phyloP scores from a whole-genome alignment of 1,284 basidiomycete species.

The Papiliotrema laurentii region DNA sequence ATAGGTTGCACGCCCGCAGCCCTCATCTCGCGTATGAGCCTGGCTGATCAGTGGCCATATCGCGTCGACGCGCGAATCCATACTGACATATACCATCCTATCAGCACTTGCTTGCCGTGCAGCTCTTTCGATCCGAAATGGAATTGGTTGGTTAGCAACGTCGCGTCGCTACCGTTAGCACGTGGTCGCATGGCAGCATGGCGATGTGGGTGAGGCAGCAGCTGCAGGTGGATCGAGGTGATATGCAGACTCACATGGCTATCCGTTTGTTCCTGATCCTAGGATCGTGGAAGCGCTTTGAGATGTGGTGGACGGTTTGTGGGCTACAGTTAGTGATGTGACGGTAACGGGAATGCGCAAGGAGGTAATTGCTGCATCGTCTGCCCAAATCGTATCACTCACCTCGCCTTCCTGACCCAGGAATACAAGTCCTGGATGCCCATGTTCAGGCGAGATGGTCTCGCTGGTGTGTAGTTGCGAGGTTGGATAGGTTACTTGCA shows the following conservation, averaged over 20 bases:
- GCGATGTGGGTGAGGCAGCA: not conserved
- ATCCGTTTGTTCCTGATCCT: slow-evolving; percentile 34
- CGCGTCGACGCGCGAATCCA: not conserved
- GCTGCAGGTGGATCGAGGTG: not conserved
- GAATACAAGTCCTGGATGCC: slow-evolving; percentile 36
- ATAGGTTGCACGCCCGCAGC: slow-evolving; percentile 35
- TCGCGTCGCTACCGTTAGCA: slow-evolving; percentile 36
- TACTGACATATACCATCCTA: slow-evolving; percentile 46
- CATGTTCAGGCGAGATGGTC: too few relatives aligned
- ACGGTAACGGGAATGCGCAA: too few relatives aligned
- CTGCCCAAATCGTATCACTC: too few relatives aligned
- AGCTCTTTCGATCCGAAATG: slow-evolving; percentile 35
- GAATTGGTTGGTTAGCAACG: slow-evolving; percentile 44
- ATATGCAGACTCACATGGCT: slow-evolving; percentile 31
- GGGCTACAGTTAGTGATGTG: not conserved
- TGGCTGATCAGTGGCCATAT: not conserved
- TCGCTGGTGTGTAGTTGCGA: too few relatives aligned
- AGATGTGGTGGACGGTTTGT: not conserved
- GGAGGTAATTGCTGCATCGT: too few relatives aligned
- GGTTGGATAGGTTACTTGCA: too few relatives aligned
- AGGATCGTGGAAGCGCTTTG: slow-evolving; percentile 8
- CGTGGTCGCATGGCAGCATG: not conserved
- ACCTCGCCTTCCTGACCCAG: slow-evolving; percentile 38
- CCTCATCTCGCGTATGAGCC: slow-evolving; percentile 36
- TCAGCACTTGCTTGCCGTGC: slow-evolving; percentile 27